These are phyloP conservation scores for Sclerotinia spermophila DNA, from an alignment of 2,329 filamentous ascomycete species.

Conservation along the genomic window DNA sequence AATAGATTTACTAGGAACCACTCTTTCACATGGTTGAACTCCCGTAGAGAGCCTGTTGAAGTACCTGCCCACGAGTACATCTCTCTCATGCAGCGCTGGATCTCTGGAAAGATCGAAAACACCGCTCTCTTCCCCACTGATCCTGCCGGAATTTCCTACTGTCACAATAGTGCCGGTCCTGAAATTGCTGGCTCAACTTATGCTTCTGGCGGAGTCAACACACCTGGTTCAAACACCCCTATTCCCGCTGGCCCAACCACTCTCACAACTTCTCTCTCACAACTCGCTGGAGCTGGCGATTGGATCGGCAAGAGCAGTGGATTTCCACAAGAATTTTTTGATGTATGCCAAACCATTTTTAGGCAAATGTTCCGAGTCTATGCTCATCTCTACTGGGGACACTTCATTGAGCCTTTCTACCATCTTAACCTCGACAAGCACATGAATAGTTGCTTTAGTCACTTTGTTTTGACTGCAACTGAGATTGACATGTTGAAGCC, in stretches of 20 bases:
- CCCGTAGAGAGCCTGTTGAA: constrained; percentile 80
- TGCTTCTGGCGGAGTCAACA: constrained; percentile 50
- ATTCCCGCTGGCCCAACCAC: constrained; percentile 40
- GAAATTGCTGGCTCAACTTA: constrained; percentile 54
- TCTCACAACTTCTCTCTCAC: constrained; percentile 53
- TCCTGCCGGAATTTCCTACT: constrained; percentile 63
- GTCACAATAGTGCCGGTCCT: constrained; percentile 59
- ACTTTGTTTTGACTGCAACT: constrained; percentile 77
- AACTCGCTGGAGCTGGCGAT: constrained; percentile 58
- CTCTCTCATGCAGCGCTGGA: constrained; percentile 94
- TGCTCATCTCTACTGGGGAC: constrained; percentile 95
- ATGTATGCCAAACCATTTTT: constrained; percentile 90
- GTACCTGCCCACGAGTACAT: constrained; percentile 92
- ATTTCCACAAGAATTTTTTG: constrained; percentile 85
- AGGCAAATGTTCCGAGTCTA: constrained; percentile 99
- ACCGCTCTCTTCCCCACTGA: constrained; percentile 87
- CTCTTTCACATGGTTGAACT: constrained; percentile 95
- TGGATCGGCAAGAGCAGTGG: constrained; percentile 92
- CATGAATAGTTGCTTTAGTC: constrained; percentile 82
- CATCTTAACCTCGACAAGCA: constrained; percentile 77
- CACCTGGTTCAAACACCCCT: constrained; percentile 40
- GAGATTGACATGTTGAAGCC: constrained; percentile 81
- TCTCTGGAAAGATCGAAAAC: constrained; percentile 92
- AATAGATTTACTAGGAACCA: constrained; percentile 57
- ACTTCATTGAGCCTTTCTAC: constrained; percentile 82